A percentile compares a stretch with the other conserved stretches of the same genome.
These are phyloP conservation scores for Blastosporella zonata DNA, from an alignment of 1,284 basidiomycete genomes.

Conservation along the genomic window DNA sequence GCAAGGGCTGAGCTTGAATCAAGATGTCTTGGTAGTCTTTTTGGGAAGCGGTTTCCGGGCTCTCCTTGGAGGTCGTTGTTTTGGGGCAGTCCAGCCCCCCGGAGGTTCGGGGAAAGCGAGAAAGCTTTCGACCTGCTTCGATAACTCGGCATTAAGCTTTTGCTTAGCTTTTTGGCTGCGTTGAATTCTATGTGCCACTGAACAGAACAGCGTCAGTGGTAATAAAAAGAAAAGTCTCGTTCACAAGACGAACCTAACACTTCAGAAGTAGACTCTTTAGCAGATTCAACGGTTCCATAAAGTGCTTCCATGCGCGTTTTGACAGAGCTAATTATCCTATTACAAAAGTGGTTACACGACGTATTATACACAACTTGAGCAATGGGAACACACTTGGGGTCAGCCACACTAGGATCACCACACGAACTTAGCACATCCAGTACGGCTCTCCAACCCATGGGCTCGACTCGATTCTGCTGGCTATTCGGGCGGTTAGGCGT, in stretches of 20 bases:
- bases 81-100: background rate
- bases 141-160: constrained; percentile 6
- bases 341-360: constrained; percentile 16
- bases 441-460: constrained; percentile 49
- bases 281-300: constrained; percentile 21
- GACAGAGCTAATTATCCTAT: constrained; percentile 38
- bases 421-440: constrained; percentile 40
- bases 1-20: background rate
- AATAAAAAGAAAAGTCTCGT: background rate
- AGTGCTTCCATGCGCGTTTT: constrained; percentile 35
- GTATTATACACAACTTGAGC: constrained; percentile 1
- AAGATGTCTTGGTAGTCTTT: background rate
- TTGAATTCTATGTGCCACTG: constrained; percentile 16
- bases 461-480: constrained; percentile 50
- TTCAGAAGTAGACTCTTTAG: background rate
- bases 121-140: constrained; percentile 7
- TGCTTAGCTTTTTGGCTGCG: constrained; percentile 10
- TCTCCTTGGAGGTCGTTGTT: background rate
- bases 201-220: background rate
- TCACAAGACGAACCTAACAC: constrained; percentile 7
- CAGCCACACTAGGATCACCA: constrained; percentile 32
- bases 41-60: background rate
- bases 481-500: constrained; percentile 44
- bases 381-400: constrained; percentile 36
- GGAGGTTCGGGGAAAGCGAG: constrained; percentile 10